A percentile compares a stretch with the other conserved stretches of the same genome.
phyloP scores from a whole-genome alignment of 2,329 filamentous ascomycete species.

The Lecanoromycetidae sp. region DNA sequence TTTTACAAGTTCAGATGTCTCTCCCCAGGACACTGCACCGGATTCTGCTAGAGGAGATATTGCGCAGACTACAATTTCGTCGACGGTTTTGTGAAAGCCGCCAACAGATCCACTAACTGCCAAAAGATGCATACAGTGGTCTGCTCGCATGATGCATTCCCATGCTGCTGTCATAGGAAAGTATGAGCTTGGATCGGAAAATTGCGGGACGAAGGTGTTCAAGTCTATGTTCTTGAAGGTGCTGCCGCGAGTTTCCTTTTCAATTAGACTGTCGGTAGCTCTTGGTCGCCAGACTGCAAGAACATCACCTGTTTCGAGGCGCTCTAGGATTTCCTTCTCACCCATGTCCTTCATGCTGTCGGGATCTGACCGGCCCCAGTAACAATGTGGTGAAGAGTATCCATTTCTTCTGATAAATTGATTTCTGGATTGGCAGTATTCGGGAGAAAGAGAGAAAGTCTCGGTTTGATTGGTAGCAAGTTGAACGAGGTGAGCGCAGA shows the following conservation, averaged over 20 bases:
- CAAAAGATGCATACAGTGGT: conserved; percentile 2
- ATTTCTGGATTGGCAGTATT: not conserved
- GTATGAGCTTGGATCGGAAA: conserved; percentile 6
- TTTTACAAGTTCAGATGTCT: not conserved
- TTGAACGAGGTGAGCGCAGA: conserved; percentile 4
- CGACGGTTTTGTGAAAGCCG: not conserved
- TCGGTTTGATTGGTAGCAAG: not conserved
- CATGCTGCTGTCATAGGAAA: not conserved
- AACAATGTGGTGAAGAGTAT: not conserved
- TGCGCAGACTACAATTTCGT: conserved; percentile 4
- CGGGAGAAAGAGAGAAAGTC: not conserved
- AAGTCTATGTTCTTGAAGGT: not conserved
- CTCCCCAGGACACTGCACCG: conserved; percentile 10
- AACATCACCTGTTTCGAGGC: not conserved
- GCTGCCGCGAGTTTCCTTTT: not conserved
- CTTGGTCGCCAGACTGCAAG: no score
- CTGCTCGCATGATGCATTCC: conserved; percentile 3
- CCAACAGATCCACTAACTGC: not conserved
- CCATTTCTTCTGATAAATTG: not conserved
- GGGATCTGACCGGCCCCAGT: no score
- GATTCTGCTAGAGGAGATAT: not conserved
- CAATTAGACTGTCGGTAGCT: no score
- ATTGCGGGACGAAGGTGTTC: not conserved
- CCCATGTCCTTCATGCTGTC: no score
- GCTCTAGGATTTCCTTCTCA: no score